Conservation (phyloP, 805 yeast species). For the Cyberlindnera galapagoensis region DNA sequence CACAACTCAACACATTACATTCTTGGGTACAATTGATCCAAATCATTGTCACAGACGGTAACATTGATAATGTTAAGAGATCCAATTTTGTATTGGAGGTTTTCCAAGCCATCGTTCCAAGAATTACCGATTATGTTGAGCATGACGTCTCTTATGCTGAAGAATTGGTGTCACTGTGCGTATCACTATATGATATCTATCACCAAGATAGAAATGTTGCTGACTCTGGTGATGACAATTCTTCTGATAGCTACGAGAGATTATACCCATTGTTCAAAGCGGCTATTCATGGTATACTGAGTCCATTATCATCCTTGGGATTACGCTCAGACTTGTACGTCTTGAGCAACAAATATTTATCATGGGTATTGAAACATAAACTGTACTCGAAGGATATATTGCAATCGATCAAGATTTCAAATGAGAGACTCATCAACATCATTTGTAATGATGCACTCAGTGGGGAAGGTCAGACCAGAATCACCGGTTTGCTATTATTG, state of each 20-base stretch:
- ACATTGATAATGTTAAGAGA: slow-evolving; percentile 37
- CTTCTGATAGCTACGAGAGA: slow-evolving; percentile 43
- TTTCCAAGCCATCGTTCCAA: slow-evolving; percentile 70
- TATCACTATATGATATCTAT: slow-evolving; percentile 59
- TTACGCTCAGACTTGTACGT: slow-evolving; percentile 78
- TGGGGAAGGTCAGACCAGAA: slow-evolving; percentile 70
- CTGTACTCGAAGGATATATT: slow-evolving; percentile 40
- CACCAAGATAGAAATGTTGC: slow-evolving; percentile 36
- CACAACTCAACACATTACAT: slow-evolving; percentile 58
- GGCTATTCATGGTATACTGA: slow-evolving; percentile 64
- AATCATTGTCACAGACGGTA: slow-evolving; percentile 59
- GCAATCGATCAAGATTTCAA: slow-evolving; percentile 46
- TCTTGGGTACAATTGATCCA: slow-evolving; percentile 83
- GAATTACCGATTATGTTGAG: slow-evolving; percentile 67
- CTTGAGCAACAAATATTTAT: slow-evolving; percentile 58
- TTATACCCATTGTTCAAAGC: slow-evolving; percentile 67
- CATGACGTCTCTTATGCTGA: slow-evolving; percentile 61
- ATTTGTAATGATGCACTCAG: slow-evolving; percentile 73
- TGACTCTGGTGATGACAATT: slow-evolving; percentile 27
- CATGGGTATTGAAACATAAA: slow-evolving; percentile 38
- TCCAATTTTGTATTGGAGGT: slow-evolving; percentile 67
- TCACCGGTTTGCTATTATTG: slow-evolving; percentile 69
- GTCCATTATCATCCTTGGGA: slow-evolving; percentile 59
- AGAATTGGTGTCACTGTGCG: slow-evolving; percentile 71
- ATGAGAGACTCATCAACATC: slow-evolving; percentile 57